Evolutionary conservation across 2,329 filamentous ascomycete genomes (phyloP).

Genomic region (Blumeriella jaapii): DNA sequence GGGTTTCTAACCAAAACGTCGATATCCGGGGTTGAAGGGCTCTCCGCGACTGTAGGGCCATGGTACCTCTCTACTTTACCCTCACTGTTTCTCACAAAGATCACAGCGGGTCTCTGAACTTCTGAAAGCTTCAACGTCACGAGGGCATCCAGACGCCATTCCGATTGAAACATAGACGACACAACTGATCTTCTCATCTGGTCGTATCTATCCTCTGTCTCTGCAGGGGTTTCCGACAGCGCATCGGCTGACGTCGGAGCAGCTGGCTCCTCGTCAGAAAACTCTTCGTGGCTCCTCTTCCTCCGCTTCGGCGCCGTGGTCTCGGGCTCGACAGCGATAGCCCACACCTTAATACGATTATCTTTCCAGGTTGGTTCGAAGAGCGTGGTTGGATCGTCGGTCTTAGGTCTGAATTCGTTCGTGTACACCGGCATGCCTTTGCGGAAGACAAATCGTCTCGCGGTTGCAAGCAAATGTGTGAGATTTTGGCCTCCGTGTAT

Average conservation of each 20-base stretch:
- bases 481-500: conserved; percentile 76
- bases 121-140: conserved; percentile 53
- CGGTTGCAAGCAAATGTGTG: conserved; percentile 68
- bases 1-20: conserved; percentile 63
- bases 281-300: conserved; percentile 40
- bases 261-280: conserved; percentile 20
- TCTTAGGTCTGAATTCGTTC: conserved; percentile 44
- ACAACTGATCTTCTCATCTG: conserved; percentile 50
- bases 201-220: conserved; percentile 32
- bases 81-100: conserved; percentile 57
- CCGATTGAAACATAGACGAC: conserved; percentile 67
- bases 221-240: conserved; percentile 27
- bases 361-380: conserved; percentile 61
- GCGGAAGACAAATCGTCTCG: conserved; percentile 74
- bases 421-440: conserved; percentile 65
- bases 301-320: conserved; percentile 28
- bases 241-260: conserved; percentile 3
- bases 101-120: conserved; percentile 54
- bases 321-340: conserved; percentile 47
- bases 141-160: conserved; percentile 62
- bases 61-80: conserved; percentile 57
- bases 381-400: conserved; percentile 21
- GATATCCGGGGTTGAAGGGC: conserved; percentile 44
- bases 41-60: conserved; percentile 50
- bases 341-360: conserved; percentile 72